A percentile compares a stretch with the other conserved stretches of the same genome.
These are phyloP conservation scores for Acrocalymma vagum DNA, from an alignment of 2,329 filamentous ascomycete genomes.

Conservation along the genomic window DNA sequence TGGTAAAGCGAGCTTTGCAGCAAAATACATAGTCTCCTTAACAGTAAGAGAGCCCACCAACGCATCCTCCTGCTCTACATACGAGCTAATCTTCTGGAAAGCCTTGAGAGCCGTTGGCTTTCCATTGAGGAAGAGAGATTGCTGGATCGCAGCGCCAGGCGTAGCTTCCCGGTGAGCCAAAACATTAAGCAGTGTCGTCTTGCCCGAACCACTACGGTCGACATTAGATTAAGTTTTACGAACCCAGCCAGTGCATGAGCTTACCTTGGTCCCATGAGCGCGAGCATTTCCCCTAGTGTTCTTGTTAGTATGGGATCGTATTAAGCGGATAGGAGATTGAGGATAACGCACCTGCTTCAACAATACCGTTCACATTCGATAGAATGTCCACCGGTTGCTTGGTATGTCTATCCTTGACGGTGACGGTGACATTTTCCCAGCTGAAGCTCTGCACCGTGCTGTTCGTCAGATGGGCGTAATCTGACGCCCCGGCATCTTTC, in stretches of 20 bases:
- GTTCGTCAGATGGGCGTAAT: conserved; percentile 67
- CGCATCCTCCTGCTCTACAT: conserved; percentile 89
- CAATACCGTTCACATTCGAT: conserved; percentile 68
- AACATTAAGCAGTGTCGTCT: conserved; percentile 84
- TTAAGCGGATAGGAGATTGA: conserved; percentile 32
- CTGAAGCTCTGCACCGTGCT: conserved; percentile 69
- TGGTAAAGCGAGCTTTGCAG: conserved; percentile 71
- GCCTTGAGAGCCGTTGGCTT: conserved; percentile 57
- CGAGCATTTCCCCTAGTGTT: conserved; percentile 74
- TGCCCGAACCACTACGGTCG: conserved; percentile 66
- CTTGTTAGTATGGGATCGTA: conserved; percentile 7
- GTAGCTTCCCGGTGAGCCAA: conserved; percentile 70
- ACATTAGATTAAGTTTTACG: conserved; percentile 2
- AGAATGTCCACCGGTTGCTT: conserved; percentile 71
- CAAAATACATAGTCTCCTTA: conserved; percentile 80
- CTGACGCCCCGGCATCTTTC: conserved; percentile 50
- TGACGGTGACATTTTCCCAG: conserved; percentile 74
- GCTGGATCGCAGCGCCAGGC: conserved; percentile 62
- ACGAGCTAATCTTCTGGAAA: conserved; percentile 74
- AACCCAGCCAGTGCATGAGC: neutral
- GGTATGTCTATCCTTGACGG: conserved; percentile 74
- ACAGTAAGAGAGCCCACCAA: conserved; percentile 84
- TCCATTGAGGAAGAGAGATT: conserved; percentile 71
- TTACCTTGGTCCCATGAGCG: conserved; percentile 79
- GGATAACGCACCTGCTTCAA: conserved; percentile 64